These are phyloP conservation scores for Helichrysum umbraculigerum DNA, from an alignment of 129 eudicot genomes.

Conservation along the genomic window DNA sequence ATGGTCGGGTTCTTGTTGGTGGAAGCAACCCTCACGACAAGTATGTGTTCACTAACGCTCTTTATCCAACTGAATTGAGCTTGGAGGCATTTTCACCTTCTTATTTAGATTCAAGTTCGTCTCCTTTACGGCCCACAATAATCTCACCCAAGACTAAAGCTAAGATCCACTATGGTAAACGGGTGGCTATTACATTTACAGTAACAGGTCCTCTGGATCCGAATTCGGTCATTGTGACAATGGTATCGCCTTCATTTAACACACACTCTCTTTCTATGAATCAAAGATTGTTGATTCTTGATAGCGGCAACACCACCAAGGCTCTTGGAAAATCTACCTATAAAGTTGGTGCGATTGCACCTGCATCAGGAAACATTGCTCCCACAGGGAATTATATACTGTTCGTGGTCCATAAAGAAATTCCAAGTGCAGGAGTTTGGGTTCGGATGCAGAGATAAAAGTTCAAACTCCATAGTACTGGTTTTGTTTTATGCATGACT, in stretches of 20 bases:
- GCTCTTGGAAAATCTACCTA: conserved; percentile 26
- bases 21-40: conserved; percentile 61
- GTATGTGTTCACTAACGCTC: conserved; percentile 50
- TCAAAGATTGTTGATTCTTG: conserved; percentile 56
- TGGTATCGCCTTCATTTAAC: conserved; percentile 65
- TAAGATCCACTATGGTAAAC: conserved; percentile 31
- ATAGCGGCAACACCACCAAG: conserved; percentile 11
- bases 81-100: conserved; percentile 69
- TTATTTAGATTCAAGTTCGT: conserved; percentile 37
- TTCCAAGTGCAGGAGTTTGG: conserved; percentile 72
- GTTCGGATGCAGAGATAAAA: conserved; percentile 40
- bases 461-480: not conserved
- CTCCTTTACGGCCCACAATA: conserved; percentile 44
- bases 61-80: conserved; percentile 59
- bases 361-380: conserved; percentile 46
- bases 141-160: conserved; percentile 33
- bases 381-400: conserved; percentile 60
- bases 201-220: conserved; percentile 30
- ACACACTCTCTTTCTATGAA: conserved; percentile 80
- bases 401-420: conserved; percentile 57
- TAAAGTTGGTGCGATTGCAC: conserved; percentile 35
- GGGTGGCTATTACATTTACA: conserved; percentile 30
- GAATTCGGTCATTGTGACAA: conserved; percentile 41
- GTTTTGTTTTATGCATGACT: not conserved
- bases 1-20: conserved; percentile 58